Conservation (phyloP, 1,284 basidiomycete species). For the Cryptococcus maquisensis region DNA sequence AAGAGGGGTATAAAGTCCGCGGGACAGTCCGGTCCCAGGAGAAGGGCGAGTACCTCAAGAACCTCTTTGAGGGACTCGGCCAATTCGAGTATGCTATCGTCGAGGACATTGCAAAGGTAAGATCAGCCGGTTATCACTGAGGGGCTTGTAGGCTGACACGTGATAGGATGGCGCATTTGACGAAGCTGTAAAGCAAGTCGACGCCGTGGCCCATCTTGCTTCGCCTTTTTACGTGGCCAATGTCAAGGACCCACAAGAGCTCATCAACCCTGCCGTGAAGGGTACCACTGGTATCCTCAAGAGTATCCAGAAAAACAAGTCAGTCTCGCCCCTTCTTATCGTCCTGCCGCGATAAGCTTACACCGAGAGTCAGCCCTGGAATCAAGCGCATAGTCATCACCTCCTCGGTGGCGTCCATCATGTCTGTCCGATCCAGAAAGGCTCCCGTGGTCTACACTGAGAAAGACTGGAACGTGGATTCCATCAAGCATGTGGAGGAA, state of each 20-base stretch:
- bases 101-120: constrained; percentile 56
- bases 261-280: constrained; percentile 61
- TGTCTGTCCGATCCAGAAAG: constrained; percentile 25
- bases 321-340: constrained; percentile 14
- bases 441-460: constrained; percentile 30
- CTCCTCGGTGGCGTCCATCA: constrained; percentile 57
- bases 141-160: background rate
- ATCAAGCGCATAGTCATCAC: constrained; percentile 67
- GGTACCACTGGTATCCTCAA: constrained; percentile 61
- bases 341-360: background rate
- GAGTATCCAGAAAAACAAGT: constrained; percentile 57
- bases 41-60: constrained; percentile 55
- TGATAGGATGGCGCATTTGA: constrained; percentile 61
- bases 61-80: constrained; percentile 50
- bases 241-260: constrained; percentile 48
- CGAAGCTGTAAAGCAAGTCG: constrained; percentile 61
- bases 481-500: constrained; percentile 56
- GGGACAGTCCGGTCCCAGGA: constrained; percentile 56
- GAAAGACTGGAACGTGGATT: constrained; percentile 64
- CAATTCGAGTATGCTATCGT: constrained; percentile 56
- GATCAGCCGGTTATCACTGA: background rate
- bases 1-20: constrained; percentile 50
- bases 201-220: constrained; percentile 52
- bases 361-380: constrained; percentile 32
- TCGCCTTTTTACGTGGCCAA: constrained; percentile 36